Percentiles rank a stretch among this genome's conserved stretches.
These are phyloP conservation scores for Hypsizygus ulmarius DNA, from an alignment of 1,284 basidiomycete genomes.

Conservation along the genomic window DNA sequence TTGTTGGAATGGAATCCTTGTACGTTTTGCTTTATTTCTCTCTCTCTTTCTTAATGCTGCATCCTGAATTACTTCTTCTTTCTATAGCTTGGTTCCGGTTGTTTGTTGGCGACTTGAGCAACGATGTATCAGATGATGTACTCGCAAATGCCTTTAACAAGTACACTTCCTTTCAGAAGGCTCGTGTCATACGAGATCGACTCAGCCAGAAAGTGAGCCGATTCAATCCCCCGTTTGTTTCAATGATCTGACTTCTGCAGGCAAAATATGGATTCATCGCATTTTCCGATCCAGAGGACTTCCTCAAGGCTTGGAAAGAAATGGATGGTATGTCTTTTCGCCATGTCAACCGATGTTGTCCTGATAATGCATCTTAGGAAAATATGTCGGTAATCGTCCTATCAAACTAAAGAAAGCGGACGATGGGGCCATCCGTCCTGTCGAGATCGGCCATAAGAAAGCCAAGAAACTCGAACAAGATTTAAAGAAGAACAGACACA, in stretches of 20 bases:
- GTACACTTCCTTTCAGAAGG: conserved; percentile 91
- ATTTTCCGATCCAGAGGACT: conserved; percentile 98
- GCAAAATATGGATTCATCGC: conserved; percentile 97
- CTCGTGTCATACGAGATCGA: conserved; percentile 90
- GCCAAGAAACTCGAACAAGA: conserved; percentile 79
- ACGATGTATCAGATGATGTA: conserved; percentile 96
- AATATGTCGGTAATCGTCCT: conserved; percentile 95
- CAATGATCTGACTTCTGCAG: conserved; percentile 40
- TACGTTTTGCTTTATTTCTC: conserved; percentile 56
- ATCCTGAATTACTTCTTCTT: conserved; percentile 13
- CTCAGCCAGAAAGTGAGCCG: conserved; percentile 78
- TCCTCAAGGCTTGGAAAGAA: conserved; percentile 98
- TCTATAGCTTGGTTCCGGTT: conserved; percentile 90
- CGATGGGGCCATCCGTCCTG: conserved; percentile 77
- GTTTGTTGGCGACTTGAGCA: conserved; percentile 97
- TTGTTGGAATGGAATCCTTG: conserved; percentile 97
- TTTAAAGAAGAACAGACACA: conserved; percentile 77
- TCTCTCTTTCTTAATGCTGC: conserved; percentile 7
- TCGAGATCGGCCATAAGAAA: conserved; percentile 91
- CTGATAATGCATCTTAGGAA: conserved; percentile 53
- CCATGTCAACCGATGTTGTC: background rate
- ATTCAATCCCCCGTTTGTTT: background rate
- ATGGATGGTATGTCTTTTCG: conserved; percentile 82
- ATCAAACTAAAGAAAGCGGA: conserved; percentile 91
- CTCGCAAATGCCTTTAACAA: conserved; percentile 90